Base-by-base conservation (phyloP, 139 green algal genomes). In the Gonium pectorale region DNA sequence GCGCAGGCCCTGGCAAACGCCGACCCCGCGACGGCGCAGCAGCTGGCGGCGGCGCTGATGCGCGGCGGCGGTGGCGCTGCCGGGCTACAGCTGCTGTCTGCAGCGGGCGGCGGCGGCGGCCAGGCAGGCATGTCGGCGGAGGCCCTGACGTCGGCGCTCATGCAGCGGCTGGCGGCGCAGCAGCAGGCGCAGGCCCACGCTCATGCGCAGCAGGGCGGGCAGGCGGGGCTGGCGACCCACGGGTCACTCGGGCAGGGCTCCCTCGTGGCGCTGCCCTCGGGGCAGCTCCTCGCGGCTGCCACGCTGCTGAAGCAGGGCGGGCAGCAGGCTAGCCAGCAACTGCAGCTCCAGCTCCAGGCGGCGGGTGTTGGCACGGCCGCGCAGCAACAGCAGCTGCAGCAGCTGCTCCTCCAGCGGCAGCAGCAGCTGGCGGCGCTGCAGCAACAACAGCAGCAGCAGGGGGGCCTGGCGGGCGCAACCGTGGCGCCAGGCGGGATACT, bases 371-470 rank as follows among this genome's bases (percentile, higher is more conserved):
- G 73, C 52, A 43, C 37, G 38, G 33, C 43, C n/a, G 54, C 22
- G 54, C 56, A 38, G 54, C 17, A 38, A 27, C n/a, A 5, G 26
- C 54, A 41, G 26, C 52, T 81, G 7, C 54, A 56, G 38, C 33
- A 38, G n/a, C 67, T 52, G 52, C 31, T 54, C 5, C 64, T 79
- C 46, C 80, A 80, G 54, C 52, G 35, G n/a, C 60, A 68, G 69
- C 81, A 67, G 72, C 72, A 67, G 68, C 74, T 56, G 59, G 51
- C 80, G 29, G 54, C 27, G 24, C 26, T 77, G 68, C 68, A 27
- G 43, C 44, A 35, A 43, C 19, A 17, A 56, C n/a, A 64, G 56
- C n/a, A 24, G 56, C 21, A 64, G 9, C 19, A 24, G 15, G 22
- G 31, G 19, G 17, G 67, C 40, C 38, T 21, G 64, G 31, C 31